Percentiles rank a stretch among this genome's conserved stretches.
phyloP scores from a whole-genome alignment of 2,329 filamentous ascomycete species.

The Hawksworthiomyces lignivorus region DNA sequence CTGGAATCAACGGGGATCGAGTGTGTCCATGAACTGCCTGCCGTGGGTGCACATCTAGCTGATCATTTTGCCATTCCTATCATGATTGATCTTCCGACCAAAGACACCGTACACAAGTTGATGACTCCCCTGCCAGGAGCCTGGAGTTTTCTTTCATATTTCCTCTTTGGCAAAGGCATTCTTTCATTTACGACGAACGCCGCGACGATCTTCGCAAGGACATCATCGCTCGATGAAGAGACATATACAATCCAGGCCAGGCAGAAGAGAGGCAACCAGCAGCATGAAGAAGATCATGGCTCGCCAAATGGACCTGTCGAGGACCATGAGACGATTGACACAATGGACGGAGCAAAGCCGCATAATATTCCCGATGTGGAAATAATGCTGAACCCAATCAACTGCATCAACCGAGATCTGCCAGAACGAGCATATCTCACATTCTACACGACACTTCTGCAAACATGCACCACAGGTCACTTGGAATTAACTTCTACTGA shows the following conservation, averaged over 20 bases:
- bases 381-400: constrained; percentile 29
- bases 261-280: too few species aligned
- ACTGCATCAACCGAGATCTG: constrained; percentile 27
- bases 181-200: constrained; percentile 16
- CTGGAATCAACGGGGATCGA: constrained; percentile 17
- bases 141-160: constrained; percentile 22
- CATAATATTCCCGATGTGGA: constrained; percentile 24
- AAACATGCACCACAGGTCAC: constrained; percentile 23
- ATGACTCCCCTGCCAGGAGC: constrained; percentile 17
- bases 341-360: constrained; percentile 15
- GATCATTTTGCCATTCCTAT: constrained; percentile 24
- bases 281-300: too few species aligned
- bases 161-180: constrained; percentile 21
- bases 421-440: constrained; percentile 17
- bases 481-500: constrained; percentile 28
- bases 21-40: constrained; percentile 18
- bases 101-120: constrained; percentile 19
- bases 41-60: constrained; percentile 19
- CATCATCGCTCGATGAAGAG: constrained; percentile 19
- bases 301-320: too few species aligned
- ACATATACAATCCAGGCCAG: constrained; percentile 17
- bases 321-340: constrained; percentile 11
- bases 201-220: constrained; percentile 20
- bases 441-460: constrained; percentile 21
- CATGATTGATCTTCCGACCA: constrained; percentile 19